Evolutionary conservation across 768 basidiomycete species (phyloP).

Genomic region (Amanita thiersii): DNA sequence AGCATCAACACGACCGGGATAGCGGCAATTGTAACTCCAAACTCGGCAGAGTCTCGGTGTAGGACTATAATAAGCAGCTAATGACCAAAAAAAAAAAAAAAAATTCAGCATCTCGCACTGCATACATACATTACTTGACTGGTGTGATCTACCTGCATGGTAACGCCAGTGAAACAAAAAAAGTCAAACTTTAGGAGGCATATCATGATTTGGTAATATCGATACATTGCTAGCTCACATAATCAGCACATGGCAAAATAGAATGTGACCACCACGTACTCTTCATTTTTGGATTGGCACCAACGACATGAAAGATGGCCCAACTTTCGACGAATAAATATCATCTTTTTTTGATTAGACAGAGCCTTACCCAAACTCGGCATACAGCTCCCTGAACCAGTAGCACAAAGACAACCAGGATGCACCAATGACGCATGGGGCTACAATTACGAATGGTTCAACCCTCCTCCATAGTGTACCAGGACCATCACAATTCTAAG

Average conservation of each 20-base stretch:
- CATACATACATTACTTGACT: not conserved
- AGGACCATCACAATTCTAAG: conserved; percentile 39
- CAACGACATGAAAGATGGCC: conserved; percentile 88
- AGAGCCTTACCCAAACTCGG: conserved; percentile 66
- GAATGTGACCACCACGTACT: conserved; percentile 33
- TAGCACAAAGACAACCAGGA: conserved; percentile 63
- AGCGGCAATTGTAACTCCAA: conserved; percentile 74
- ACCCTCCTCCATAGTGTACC: conserved; percentile 54
- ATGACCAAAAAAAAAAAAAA: not conserved
- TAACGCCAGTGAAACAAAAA: conserved; percentile 81
- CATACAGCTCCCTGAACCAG: conserved; percentile 63
- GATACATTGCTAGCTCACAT: conserved; percentile 65
- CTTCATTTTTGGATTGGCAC: conserved; percentile 80
- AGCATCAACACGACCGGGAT: conserved; percentile 72
- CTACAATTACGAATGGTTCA: conserved; percentile 61
- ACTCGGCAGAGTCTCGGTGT: conserved; percentile 55
- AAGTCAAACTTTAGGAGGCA: conserved; percentile 88
- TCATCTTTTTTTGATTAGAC: not conserved
- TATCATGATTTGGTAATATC: conserved; percentile 81
- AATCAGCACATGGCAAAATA: not conserved
- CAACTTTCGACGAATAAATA: conserved; percentile 37
- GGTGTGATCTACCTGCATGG: conserved; percentile 59
- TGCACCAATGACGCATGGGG: conserved; percentile 58
- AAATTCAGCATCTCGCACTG: too few species aligned
- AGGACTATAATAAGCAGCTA: conserved; percentile 81